Evolutionary conservation across 169 alveolate species (phyloP), one percentile per base, ranked within the genome.

Genomic region (Plasmodium gonderi): DNA sequence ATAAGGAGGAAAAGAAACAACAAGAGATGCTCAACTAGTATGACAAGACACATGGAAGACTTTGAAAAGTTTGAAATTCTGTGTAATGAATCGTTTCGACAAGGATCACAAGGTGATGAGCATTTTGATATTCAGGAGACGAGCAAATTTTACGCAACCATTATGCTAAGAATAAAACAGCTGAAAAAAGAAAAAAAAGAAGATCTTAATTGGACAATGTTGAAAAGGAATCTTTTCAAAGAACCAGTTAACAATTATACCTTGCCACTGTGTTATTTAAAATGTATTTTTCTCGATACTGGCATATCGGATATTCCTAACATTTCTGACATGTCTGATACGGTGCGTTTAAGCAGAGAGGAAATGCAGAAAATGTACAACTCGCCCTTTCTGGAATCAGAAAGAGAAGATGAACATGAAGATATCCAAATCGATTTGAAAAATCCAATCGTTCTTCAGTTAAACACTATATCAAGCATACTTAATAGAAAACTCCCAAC

Each of bases 401-500:
- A 26, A 49, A 29, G 81, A 7, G 81, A 11, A 17, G 33, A 20
- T 33, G 7, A 7, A 17, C 14, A 17, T 78, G 54, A 26, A 20
- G 69, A 47, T 23, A 23, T 26, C 29, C 65, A 23, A 31, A 29
- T 31, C 42, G 36, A 83, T 17, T 17, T 11, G 5, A 33, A 83
- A 26, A 31, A 14, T 14, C 40, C 20, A 72, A 6, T 2, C 26
- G 44, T 69, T 40, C 44, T 23, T 12, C 92, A 83, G 40, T 44
- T 83, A 40, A 83, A 83, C 26, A 83, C 92, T 12, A 33, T 83
- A 20, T 83, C 92, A 1, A 83, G 77, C 44, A 69, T 83, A 7
- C 26, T 83, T 60, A 45, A 69, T 42, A 47, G 42, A 31, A 83
- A 40, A 72, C 38, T 83, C 11, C 42, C 83, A 14, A 60, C 82